phyloP scores from a whole-genome alignment of 2,329 filamentous ascomycete species.

The Verticillium alfalfae region DNA sequence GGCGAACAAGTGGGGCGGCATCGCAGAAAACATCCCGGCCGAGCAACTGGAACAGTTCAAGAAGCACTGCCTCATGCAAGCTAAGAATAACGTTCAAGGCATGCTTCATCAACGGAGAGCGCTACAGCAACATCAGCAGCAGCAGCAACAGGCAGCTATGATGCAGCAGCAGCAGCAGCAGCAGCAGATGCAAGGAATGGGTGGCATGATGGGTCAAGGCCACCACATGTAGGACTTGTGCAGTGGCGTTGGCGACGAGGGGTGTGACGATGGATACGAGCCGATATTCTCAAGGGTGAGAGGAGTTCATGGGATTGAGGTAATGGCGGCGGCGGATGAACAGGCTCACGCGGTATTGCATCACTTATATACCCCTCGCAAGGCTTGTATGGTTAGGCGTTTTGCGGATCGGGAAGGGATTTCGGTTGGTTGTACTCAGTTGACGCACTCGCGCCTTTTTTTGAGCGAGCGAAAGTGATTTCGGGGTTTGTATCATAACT shows the following conservation, averaged over 20 bases:
- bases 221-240: constrained; percentile 36
- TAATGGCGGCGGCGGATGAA: background rate
- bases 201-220: constrained; percentile 41
- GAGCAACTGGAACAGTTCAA: constrained; percentile 41
- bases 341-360: background rate
- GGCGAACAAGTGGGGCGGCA: constrained; percentile 30
- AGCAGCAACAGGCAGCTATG: constrained; percentile 24
- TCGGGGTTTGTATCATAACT: background rate
- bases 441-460: background rate
- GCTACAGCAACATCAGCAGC: background rate
- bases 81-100: constrained; percentile 27
- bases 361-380: background rate
- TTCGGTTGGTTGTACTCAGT: background rate
- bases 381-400: background rate
- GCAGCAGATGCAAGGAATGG: constrained; percentile 44
- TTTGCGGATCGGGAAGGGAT: background rate
- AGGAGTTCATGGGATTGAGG: background rate
- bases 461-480: background rate
- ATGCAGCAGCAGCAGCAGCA: constrained; percentile 30
- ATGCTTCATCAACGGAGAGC: constrained; percentile 23
- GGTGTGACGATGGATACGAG: background rate
- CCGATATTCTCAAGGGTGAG: background rate
- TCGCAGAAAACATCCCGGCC: constrained; percentile 35
- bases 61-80: constrained; percentile 30
- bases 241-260: background rate